These are phyloP conservation scores for Psophocarpus tetragonolobus DNA, from an alignment of 306 rosid species.

Conservation along the genomic window DNA sequence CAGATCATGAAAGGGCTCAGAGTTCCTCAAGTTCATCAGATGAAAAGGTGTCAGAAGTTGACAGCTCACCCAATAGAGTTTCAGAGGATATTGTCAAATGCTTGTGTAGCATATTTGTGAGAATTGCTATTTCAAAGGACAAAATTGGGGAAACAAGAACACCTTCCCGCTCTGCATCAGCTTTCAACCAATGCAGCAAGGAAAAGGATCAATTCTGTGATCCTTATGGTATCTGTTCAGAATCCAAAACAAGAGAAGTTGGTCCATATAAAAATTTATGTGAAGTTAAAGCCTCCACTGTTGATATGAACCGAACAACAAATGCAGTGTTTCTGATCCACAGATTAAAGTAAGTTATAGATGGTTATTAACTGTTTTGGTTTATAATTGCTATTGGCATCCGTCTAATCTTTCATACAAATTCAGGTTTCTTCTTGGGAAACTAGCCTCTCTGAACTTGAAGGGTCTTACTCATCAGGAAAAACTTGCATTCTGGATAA, in stretches of 20 bases:
- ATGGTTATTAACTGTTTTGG: neutral
- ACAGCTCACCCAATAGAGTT: slow-evolving; percentile 68
- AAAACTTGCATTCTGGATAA: slow-evolving; percentile 98
- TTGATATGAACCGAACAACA: slow-evolving; percentile 67
- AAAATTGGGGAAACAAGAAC: slow-evolving; percentile 45
- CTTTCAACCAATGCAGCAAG: slow-evolving; percentile 39
- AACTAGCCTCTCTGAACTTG: slow-evolving; percentile 74
- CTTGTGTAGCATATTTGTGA: slow-evolving; percentile 65
- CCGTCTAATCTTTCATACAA: slow-evolving; percentile 13
- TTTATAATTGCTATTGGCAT: slow-evolving; percentile 10
- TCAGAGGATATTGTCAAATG: slow-evolving; percentile 85
- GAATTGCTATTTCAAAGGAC: slow-evolving; percentile 66
- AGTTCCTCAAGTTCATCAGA: slow-evolving; percentile 58
- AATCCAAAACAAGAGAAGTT: slow-evolving; percentile 52
- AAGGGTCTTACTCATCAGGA: slow-evolving; percentile 88
- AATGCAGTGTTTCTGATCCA: slow-evolving; percentile 64
- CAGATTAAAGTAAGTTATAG: slow-evolving; percentile 72
- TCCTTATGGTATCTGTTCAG: slow-evolving; percentile 70
- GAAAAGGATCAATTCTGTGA: slow-evolving; percentile 56
- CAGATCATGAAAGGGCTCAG: slow-evolving; percentile 64
- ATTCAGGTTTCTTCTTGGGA: slow-evolving; percentile 70
- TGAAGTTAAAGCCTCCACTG: slow-evolving; percentile 58
- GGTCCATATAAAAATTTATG: slow-evolving; percentile 70
- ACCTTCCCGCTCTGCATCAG: slow-evolving; percentile 24
- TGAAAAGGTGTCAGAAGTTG: slow-evolving; percentile 51